Evolutionary conservation across 169 alveolate genomes (phyloP).

Genomic region (Pseudocohnilembus persalinus): DNA sequence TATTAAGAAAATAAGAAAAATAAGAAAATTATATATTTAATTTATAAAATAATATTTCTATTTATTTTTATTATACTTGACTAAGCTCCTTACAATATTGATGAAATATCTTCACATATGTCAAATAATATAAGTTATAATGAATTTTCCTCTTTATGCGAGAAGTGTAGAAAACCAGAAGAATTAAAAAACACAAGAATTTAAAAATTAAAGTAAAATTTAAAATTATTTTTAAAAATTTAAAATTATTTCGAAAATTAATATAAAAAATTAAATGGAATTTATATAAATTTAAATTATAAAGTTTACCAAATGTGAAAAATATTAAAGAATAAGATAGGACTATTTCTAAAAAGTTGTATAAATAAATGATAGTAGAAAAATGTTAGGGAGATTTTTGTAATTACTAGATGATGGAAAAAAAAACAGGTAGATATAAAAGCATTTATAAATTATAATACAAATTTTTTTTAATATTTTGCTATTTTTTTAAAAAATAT

Average conservation of each 20-base stretch:
- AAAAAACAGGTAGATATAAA: slow-evolving; percentile 26
- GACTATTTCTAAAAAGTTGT: slow-evolving; percentile 28
- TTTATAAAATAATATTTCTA: too few species aligned
- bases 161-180: background rate
- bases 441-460: background rate
- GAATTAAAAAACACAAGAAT: background rate
- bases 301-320: slow-evolving; percentile 14
- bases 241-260: too few species aligned
- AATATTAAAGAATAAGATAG: slow-evolving; percentile 37
- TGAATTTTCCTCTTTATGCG: slow-evolving; percentile 4
- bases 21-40: too few species aligned
- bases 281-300: background rate
- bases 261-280: background rate
- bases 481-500: too few species aligned
- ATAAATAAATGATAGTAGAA: slow-evolving; percentile 36
- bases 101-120: slow-evolving; percentile 17
- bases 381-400: slow-evolving; percentile 50
- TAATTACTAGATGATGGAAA: slow-evolving; percentile 39
- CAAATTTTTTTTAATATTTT: background rate
- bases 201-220: background rate
- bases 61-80: background rate
- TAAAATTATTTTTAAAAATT: too few species aligned
- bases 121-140: slow-evolving; percentile 14
- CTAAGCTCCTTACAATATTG: slow-evolving; percentile 34
- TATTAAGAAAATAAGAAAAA: too few species aligned